Evolutionary conservation across 805 yeast genomes (phyloP).

Genomic region (Lipomyces spencermartinsiae): DNA sequence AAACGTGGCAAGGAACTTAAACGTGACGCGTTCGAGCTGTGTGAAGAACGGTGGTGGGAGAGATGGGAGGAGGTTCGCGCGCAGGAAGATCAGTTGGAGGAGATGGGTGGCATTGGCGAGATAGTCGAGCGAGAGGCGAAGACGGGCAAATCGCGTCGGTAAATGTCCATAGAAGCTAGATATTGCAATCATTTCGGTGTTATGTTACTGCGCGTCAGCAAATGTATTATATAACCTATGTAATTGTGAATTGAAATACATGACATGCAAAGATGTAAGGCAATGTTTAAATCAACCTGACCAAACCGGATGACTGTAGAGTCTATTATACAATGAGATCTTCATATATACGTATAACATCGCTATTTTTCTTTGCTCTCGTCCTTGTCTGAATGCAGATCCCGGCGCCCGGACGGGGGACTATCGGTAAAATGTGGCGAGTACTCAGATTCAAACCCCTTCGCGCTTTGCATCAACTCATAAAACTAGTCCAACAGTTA

Average conservation of each 20-base stretch:
- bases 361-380: slow-evolving; percentile 2
- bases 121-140: slow-evolving; percentile 73
- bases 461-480: slow-evolving; percentile 55
- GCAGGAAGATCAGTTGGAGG: slow-evolving; percentile 89
- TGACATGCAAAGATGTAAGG: not conserved
- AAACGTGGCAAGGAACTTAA: slow-evolving; percentile 90
- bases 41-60: slow-evolving; percentile 98
- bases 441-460: slow-evolving; percentile 47
- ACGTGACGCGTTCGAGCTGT: slow-evolving; percentile 84
- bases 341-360: not conserved
- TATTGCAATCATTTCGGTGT: not conserved
- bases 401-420: not conserved
- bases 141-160: slow-evolving; percentile 32
- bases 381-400: not conserved
- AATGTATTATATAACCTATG: slow-evolving; percentile 1
- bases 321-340: no score
- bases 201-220: slow-evolving; percentile 5
- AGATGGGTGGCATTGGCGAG: slow-evolving; percentile 88
- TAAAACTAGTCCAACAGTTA: slow-evolving; percentile 43
- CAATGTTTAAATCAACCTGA: not conserved
- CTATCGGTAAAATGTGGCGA: slow-evolving; percentile 1
- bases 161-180: not conserved
- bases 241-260: not conserved
- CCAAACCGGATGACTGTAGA: no score
- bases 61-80: slow-evolving; percentile 90